A percentile compares a stretch with the other conserved stretches of the same genome.
Evolutionary conservation across 75 land plant species (phyloP).

Genomic region (Selaginella moellendorffii): DNA sequence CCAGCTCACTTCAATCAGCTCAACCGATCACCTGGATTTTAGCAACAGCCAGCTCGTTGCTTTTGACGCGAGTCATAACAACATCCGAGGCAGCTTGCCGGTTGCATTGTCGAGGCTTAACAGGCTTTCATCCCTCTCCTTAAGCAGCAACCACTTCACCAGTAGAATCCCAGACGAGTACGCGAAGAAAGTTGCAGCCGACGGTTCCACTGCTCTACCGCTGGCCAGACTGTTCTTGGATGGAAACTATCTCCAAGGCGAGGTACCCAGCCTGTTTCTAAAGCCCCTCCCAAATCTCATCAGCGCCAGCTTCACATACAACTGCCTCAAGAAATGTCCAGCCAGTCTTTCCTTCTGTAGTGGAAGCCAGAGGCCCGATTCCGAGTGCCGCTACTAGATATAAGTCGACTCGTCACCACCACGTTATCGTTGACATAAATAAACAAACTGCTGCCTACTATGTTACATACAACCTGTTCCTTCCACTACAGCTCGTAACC

Average conservation of each 20-base stretch:
- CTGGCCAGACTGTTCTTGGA: neutral
- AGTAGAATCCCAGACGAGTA: slow-evolving; percentile 13
- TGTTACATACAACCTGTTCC: too few relatives aligned
- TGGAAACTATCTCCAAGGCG: neutral
- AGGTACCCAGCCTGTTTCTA: neutral
- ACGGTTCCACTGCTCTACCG: slow-evolving; percentile 3
- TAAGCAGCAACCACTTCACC: neutral
- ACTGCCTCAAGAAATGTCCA: neutral
- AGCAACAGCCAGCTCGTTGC: slow-evolving; percentile 32
- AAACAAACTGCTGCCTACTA: too few relatives aligned
- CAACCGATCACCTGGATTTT: slow-evolving; percentile 10
- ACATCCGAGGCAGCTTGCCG: slow-evolving; percentile 33
- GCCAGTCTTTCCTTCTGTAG: neutral
- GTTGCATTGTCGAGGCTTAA: slow-evolving; percentile 37
- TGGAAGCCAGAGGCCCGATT: neutral
- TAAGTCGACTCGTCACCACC: too few relatives aligned
- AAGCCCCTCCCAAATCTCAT: neutral
- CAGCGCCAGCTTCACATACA: neutral
- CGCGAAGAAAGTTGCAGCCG: neutral
- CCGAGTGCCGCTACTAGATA: too few relatives aligned
- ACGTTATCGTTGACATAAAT: too few relatives aligned
- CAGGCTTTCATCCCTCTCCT: neutral
- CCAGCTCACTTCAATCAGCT: slow-evolving; percentile 17
- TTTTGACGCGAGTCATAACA: slow-evolving; percentile 39
- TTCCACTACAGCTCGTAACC: slow-evolving; percentile 54